Evolutionary conservation across 352 stramenopile species (phyloP).

Genomic region (Globisporangium barbulae): DNA sequence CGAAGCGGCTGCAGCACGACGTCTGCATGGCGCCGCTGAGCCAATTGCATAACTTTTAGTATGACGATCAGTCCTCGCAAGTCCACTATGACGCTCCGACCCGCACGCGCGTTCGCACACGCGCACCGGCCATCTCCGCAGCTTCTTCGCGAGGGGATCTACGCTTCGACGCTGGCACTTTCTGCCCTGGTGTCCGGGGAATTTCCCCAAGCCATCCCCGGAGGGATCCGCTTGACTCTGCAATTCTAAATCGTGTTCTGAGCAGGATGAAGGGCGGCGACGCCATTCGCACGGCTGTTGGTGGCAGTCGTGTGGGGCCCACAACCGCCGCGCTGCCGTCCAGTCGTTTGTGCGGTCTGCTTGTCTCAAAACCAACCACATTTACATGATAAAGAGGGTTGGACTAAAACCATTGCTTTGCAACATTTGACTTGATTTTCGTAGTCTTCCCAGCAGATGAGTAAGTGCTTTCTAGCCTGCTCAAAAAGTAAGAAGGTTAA

Average conservation of each 20-base stretch:
- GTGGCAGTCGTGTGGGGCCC: background rate
- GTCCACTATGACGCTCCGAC: conserved; percentile 39
- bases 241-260: conserved; percentile 93
- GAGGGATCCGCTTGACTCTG: conserved; percentile 76
- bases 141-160: conserved; percentile 76
- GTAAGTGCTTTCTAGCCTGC: background rate
- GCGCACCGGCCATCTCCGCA: conserved; percentile 40
- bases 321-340: background rate
- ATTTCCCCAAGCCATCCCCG: conserved; percentile 84
- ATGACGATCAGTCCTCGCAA: conserved; percentile 86
- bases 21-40: conserved; percentile 56
- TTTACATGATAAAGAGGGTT: background rate
- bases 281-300: background rate
- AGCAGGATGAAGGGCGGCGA: background rate
- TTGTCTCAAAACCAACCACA: background rate
- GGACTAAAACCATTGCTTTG: background rate
- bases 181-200: conserved; percentile 88
- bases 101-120: conserved; percentile 8
- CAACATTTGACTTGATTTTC: background rate
- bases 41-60: conserved; percentile 93
- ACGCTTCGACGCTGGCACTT: conserved; percentile 79
- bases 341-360: background rate
- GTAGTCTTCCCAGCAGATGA: background rate
- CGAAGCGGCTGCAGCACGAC: conserved; percentile 65
- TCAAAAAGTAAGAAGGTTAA: background rate